These are phyloP conservation scores for Coemansia sp. DNA, from an alignment of 192 early-diverging fungal species.

Conservation along the genomic window DNA sequence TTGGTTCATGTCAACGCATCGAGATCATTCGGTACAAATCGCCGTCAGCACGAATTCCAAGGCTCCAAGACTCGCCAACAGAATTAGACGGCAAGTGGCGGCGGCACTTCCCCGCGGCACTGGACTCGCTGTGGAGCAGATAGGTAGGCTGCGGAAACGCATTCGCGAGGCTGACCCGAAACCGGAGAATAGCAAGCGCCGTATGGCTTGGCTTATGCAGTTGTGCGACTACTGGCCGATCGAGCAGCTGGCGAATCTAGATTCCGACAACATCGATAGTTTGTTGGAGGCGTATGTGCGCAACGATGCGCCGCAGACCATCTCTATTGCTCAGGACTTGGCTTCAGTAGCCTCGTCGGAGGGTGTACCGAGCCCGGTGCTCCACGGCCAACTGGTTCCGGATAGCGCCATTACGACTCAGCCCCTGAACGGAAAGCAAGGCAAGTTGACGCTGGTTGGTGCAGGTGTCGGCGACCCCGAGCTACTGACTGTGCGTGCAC, in stretches of 20 bases:
- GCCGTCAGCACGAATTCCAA: slow-evolving; percentile 87
- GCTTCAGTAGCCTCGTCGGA: slow-evolving; percentile 13
- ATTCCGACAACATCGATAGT: slow-evolving; percentile 59
- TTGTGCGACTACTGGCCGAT: slow-evolving; percentile 85
- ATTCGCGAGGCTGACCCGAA: slow-evolving; percentile 64
- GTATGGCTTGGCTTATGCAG: slow-evolving; percentile 84
- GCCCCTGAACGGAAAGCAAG: slow-evolving; percentile 15
- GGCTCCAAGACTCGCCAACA: slow-evolving; percentile 84
- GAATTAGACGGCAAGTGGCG: slow-evolving; percentile 70
- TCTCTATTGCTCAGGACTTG: slow-evolving; percentile 14
- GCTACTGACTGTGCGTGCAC: slow-evolving; percentile 75
- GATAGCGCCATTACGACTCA: background rate
- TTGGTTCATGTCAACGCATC: slow-evolving; percentile 85
- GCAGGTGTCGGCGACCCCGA: slow-evolving; percentile 85
- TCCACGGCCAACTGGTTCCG: background rate
- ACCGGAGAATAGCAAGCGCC: slow-evolving; percentile 60
- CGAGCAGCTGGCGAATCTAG: slow-evolving; percentile 67
- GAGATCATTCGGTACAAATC: slow-evolving; percentile 85
- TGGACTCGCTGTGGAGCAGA: slow-evolving; percentile 71
- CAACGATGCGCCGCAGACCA: slow-evolving; percentile 29
- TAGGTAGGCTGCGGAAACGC: slow-evolving; percentile 64
- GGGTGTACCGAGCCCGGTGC: slow-evolving; percentile 32
- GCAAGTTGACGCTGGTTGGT: slow-evolving; percentile 69
- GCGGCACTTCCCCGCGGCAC: slow-evolving; percentile 59
- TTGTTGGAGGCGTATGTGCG: slow-evolving; percentile 66